Percentiles rank a stretch among this genome's conserved stretches.
Evolutionary conservation across 2,329 filamentous ascomycete species (phyloP).

Genomic region (Truncatella angustata): DNA sequence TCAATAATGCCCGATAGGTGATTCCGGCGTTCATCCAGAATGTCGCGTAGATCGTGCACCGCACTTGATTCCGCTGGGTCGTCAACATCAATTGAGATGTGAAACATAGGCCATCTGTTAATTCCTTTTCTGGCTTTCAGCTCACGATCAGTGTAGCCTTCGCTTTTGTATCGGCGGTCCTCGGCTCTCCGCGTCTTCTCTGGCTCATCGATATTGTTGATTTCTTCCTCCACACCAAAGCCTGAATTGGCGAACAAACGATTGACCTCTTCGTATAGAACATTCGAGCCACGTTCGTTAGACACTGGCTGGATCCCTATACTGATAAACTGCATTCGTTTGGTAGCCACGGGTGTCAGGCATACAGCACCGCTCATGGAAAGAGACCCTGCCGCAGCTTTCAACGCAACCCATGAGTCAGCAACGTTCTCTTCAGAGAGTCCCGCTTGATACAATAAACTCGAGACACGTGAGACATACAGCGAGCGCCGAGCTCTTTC

Average conservation of each 20-base stretch:
- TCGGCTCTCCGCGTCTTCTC: slow-evolving; percentile 18
- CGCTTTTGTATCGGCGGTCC: slow-evolving; percentile 34
- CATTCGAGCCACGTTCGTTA: slow-evolving; percentile 53
- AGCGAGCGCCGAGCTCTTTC: slow-evolving; percentile 12
- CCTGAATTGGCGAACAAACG: slow-evolving; percentile 70
- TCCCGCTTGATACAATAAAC: slow-evolving; percentile 64
- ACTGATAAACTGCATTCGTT: slow-evolving; percentile 76
- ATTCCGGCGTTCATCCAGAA: slow-evolving; percentile 45
- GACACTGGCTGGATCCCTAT: slow-evolving; percentile 68
- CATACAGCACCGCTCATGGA: slow-evolving; percentile 71
- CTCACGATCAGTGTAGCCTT: slow-evolving; percentile 49
- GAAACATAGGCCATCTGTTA: slow-evolving; percentile 88
- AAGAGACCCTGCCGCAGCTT: slow-evolving; percentile 61
- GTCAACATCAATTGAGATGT: slow-evolving; percentile 60
- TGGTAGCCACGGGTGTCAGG: slow-evolving; percentile 66
- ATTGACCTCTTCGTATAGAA: slow-evolving; percentile 79
- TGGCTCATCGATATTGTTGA: slow-evolving; percentile 34
- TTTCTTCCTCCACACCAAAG: slow-evolving; percentile 65
- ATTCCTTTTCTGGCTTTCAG: slow-evolving; percentile 61
- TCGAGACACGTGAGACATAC: slow-evolving; percentile 33
- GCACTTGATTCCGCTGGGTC: slow-evolving; percentile 10
- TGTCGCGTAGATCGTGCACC: slow-evolving; percentile 30
- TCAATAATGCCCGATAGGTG: slow-evolving; percentile 57
- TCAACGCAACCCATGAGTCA: slow-evolving; percentile 67
- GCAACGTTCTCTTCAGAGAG: slow-evolving; percentile 54